Percentiles rank a stretch among this genome's conserved stretches.
These are phyloP conservation scores for Dillenia turbinata DNA, from an alignment of 164 flowering plant species.

Conservation along the genomic window DNA sequence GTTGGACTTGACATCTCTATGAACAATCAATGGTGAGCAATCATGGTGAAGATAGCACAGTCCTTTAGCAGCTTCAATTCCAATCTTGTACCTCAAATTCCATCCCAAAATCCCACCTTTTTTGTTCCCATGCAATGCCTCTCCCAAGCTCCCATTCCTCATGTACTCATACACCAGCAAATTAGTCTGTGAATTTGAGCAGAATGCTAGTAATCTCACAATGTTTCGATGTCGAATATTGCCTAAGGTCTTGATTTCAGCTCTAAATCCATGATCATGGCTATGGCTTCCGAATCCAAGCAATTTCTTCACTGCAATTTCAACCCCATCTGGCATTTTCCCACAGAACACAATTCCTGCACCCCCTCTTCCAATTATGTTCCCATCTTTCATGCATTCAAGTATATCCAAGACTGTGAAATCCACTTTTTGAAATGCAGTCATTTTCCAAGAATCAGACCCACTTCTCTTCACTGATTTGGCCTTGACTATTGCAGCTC, in stretches of 20 bases:
- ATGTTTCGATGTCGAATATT: conserved; percentile 87
- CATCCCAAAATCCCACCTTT: conserved; percentile 48
- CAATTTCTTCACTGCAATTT: conserved; percentile 76
- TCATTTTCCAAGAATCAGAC: conserved; percentile 67
- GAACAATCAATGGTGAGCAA: conserved; percentile 64
- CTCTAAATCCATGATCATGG: conserved; percentile 78
- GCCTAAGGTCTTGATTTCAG: conserved; percentile 83
- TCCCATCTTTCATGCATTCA: conserved; percentile 77
- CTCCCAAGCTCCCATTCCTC: conserved; percentile 78
- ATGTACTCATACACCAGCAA: conserved; percentile 76
- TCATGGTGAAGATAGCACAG: conserved; percentile 77
- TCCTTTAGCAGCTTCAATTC: conserved; percentile 65
- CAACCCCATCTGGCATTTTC: conserved; percentile 66
- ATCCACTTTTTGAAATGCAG: conserved; percentile 67
- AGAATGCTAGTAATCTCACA: conserved; percentile 73
- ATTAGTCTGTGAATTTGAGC: conserved; percentile 65
- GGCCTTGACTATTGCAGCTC: conserved; percentile 66
- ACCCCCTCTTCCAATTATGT: conserved; percentile 86
- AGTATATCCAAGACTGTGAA: conserved; percentile 61
- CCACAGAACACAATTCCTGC: conserved; percentile 89
- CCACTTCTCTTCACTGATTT: conserved; percentile 37
- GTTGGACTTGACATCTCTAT: conserved; percentile 74
- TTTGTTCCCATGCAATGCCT: conserved; percentile 52
- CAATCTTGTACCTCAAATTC: conserved; percentile 62
- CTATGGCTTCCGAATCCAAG: conserved; percentile 44